Percentiles rank a stretch among this genome's conserved stretches.
phyloP scores from a whole-genome alignment of 495 filamentous ascomycete species.

The Aspergillus leporis region DNA sequence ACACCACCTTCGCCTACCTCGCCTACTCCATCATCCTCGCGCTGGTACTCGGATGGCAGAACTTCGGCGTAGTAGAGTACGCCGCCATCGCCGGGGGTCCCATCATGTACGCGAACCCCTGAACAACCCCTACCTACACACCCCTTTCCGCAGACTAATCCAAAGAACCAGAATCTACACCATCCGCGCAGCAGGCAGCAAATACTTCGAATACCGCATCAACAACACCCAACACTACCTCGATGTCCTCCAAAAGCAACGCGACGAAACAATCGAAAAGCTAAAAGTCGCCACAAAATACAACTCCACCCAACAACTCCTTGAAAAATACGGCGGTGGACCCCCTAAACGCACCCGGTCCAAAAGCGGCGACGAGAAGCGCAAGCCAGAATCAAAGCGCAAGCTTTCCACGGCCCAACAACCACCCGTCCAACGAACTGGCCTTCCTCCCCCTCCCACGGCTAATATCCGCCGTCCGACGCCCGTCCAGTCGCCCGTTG shows the following conservation, averaged over 20 bases:
- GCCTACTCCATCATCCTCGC: conserved; percentile 76
- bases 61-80: conserved; percentile 74
- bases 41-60: conserved; percentile 82
- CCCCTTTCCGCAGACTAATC: background rate
- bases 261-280: conserved; percentile 85
- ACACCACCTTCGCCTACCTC: conserved; percentile 85
- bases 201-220: conserved; percentile 83
- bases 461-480: conserved; percentile 69
- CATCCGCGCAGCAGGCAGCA: conserved; percentile 57
- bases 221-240: conserved; percentile 64
- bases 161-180: conserved; percentile 60
- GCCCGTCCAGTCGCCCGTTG: conserved; percentile 11
- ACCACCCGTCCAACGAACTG: conserved; percentile 48
- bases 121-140: background rate
- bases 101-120: conserved; percentile 56
- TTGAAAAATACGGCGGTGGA: conserved; percentile 87
- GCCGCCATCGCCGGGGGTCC: conserved; percentile 77
- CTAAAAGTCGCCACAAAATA: conserved; percentile 94
- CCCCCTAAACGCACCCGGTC: conserved; percentile 49
- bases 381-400: conserved; percentile 24
- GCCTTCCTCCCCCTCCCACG: conserved; percentile 74
- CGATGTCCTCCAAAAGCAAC: conserved; percentile 71
- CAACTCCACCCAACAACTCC: conserved; percentile 86
- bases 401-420: conserved; percentile 20
- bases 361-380: conserved; percentile 31